Evolutionary conservation across 23 red algal species (phyloP).

Genomic region (Gracilaria domingensis): DNA sequence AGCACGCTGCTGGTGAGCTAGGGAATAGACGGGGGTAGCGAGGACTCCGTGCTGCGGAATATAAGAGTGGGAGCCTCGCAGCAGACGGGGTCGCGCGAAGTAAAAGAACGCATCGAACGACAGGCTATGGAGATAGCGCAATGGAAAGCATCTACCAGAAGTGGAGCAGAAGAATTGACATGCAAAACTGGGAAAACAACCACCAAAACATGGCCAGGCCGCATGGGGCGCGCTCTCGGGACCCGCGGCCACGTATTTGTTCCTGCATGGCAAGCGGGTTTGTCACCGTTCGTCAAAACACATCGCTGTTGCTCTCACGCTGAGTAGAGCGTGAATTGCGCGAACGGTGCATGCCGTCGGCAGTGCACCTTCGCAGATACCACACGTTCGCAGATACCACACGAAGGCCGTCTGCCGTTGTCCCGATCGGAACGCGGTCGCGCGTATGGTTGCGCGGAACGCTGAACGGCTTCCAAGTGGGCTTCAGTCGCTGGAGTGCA

Average conservation of each 20-base stretch:
- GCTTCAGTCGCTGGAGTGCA: neutral
- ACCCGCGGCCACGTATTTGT: slow-evolving; percentile 4
- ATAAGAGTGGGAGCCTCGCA: neutral
- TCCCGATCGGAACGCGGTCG: neutral
- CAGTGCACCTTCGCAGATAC: no score
- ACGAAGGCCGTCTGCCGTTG: neutral
- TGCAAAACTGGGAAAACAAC: slow-evolving; percentile 13
- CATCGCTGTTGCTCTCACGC: neutral
- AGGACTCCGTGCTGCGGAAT: neutral
- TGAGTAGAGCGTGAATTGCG: neutral
- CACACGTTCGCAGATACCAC: no score
- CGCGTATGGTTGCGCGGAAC: neutral
- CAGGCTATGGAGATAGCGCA: neutral
- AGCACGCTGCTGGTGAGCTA: neutral
- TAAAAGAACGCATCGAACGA: neutral
- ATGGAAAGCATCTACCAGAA: neutral
- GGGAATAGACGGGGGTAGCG: neutral
- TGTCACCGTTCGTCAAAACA: neutral
- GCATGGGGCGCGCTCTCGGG: slow-evolving; percentile 2
- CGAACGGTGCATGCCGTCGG: neutral
- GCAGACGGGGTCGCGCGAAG: neutral
- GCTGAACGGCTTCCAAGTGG: neutral
- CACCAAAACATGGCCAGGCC: neutral
- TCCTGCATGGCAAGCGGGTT: neutral
- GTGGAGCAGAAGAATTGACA: neutral